Base-by-base conservation (phyloP, 768 basidiomycete genomes). In the Tephrocybe rancida region DNA sequence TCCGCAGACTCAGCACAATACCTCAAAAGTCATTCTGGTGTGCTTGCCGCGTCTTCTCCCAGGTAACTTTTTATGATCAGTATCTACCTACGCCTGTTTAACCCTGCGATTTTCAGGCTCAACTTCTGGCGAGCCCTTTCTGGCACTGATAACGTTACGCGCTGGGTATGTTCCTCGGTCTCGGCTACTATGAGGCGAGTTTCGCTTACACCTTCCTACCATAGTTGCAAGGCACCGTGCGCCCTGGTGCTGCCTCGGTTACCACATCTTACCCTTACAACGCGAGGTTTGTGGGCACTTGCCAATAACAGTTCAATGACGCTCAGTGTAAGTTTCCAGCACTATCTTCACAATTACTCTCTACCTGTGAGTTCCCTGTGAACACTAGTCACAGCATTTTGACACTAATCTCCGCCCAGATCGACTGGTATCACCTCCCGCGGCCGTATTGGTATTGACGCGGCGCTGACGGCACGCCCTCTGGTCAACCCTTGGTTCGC, bases 101-200 rank as follows among this genome's bases (percentile, higher is more conserved):
- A 18, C 42, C 22, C 11, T n/a, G 21, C 42, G n/a, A 55, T n/a
- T 21, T 24, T 21, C 50, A 82, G 81, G 46, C 53, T 80, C 48
- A 87, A 85, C 70, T 87, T 85, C 75, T 86, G 85, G 85, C 71
- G 80, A 38, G 77, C 82, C 0, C 77, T 77, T 55, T 58, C 61
- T 21, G 78, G 76, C 9, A 63, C 69, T 16, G 83, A 84, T 53
- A 67, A 71, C 11, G 72, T 63, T 42, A 78, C 76, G 2, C 79
- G 82, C 47, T 84, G 73, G 63, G 80, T 79, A 63, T n/a, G 75
- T 64, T 3, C 16, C 11, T 2, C 18, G 27, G 19, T 16, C 18
- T 11, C 43, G 25, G 5, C 22, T 21, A 24, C 21, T 13, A 14
- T 24, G 39, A 22, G 39, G 25, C 22, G 6, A 11, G 37, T 38